Evolutionary conservation across 805 yeast species (phyloP), one percentile per base, ranked within the genome.

Genomic region (Candida sanyiensis): DNA sequence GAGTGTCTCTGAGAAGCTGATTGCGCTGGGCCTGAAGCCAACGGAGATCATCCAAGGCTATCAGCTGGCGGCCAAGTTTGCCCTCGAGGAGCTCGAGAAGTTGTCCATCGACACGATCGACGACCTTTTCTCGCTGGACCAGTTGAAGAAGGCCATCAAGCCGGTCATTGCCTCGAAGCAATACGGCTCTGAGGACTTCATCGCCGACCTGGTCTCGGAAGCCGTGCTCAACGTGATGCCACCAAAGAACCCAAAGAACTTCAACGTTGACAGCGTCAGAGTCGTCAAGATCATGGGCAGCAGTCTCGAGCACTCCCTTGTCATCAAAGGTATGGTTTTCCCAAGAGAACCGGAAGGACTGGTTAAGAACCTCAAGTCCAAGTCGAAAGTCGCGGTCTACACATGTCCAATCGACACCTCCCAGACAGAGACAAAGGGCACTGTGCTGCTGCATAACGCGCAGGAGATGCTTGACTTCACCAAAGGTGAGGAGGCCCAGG

Each of bases 201-300:
- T 93, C 43, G 74, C 95, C 39, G 72, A 72, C 26, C 70, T 93
- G 36, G 93, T 93, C 13, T 75, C 85, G 25, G 93, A 88, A 44
- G 95, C 97, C 0, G 85, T 90, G 4, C 67, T 83, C 30, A 69
- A 77, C 47, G 87, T 89, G 18, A 60, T 83, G 52, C 94, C 96
- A 49, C 77, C 77, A 40, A 72, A 72, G 51, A 73, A 65, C 37
- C 80, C 85, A 21, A 61, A 61, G 37, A 55, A 53, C 22, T 93
- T 93, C 72, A 93, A 89, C 59, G 93, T 90, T 40, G 98, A 93
- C 60, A 83, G 89, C 43, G 75, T 93, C 45, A 79, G 98, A 59
- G 96, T 93, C 13, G 98, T 93, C 37, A 93, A 93, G 66, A 83
- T 93, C 51, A 86, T 93, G 96, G 98, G 98, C 45, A 72, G 94